Evolutionary conservation across 805 yeast genomes (phyloP).

Genomic region (Kluyveromyces aestuarii): DNA sequence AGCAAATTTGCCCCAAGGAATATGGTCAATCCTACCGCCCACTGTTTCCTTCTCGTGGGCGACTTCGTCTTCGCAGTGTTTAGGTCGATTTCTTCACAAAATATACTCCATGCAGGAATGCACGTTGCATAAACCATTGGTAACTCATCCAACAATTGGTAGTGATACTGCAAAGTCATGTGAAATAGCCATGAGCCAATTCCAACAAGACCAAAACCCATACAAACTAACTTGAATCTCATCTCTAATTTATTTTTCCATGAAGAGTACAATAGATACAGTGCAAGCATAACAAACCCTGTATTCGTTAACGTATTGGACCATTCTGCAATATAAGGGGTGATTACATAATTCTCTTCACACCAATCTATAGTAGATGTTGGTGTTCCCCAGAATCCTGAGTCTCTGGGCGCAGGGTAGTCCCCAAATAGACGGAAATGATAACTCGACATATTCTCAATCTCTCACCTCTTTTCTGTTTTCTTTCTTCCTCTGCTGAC

Average conservation of each 20-base stretch:
- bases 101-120: conserved; percentile 81
- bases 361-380: conserved; percentile 99
- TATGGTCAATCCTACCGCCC: conserved; percentile 7
- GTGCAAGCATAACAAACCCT: conserved; percentile 46
- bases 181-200: conserved; percentile 93
- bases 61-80: conserved; percentile 13
- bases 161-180: conserved; percentile 87
- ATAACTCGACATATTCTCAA: background rate
- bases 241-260: conserved; percentile 51
- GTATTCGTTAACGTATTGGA: conserved; percentile 78
- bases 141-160: conserved; percentile 85
- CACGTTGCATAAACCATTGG: conserved; percentile 99
- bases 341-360: conserved; percentile 89
- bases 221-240: conserved; percentile 60
- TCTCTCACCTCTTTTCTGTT: background rate
- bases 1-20: conserved; percentile 11
- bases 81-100: conserved; percentile 42
- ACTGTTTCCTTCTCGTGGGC: conserved; percentile 4
- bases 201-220: conserved; percentile 86
- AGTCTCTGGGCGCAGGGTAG: conserved; percentile 45
- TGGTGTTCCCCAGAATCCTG: conserved; percentile 72
- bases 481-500: background rate
- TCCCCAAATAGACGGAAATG: conserved; percentile 21
- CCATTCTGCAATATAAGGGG: conserved; percentile 81
- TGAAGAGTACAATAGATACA: conserved; percentile 56